Evolutionary conservation across 495 filamentous ascomycete genomes (phyloP).

Genomic region (Trichoderma reesei): DNA sequence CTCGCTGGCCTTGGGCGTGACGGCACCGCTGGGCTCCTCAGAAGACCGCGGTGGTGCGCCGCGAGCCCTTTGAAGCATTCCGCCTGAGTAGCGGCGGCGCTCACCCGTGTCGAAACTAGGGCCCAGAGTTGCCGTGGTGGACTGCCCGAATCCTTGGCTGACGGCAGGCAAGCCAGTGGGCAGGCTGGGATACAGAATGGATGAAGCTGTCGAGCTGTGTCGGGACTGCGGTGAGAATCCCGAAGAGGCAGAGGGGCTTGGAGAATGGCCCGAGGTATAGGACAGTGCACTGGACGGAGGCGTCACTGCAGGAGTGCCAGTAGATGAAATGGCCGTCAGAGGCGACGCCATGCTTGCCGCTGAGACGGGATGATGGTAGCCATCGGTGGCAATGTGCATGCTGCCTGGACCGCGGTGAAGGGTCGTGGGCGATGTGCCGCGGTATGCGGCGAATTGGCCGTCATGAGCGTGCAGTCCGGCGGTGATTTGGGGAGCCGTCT

Average conservation of each 20-base stretch:
- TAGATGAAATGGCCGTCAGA: conserved; percentile 46
- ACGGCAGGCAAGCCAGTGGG: conserved; percentile 47
- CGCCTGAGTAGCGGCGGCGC: conserved; percentile 78
- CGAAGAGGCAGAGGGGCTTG: conserved; percentile 48
- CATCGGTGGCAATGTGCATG: conserved; percentile 39
- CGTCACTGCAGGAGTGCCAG: conserved; percentile 73
- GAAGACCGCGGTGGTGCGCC: conserved; percentile 25
- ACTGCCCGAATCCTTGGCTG: conserved; percentile 54
- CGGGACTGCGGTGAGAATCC: conserved; percentile 57
- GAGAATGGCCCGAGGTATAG: conserved; percentile 80
- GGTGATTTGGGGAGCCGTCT: conserved; percentile 69
- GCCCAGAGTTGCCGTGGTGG: conserved; percentile 68
- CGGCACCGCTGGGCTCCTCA: conserved; percentile 39
- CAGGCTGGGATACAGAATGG: conserved; percentile 73
- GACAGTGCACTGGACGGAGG: conserved; percentile 81
- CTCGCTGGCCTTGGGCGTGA: conserved; percentile 43
- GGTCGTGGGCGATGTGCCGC: conserved; percentile 23
- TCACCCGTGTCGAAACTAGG: conserved; percentile 71
- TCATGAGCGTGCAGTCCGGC: conserved; percentile 63
- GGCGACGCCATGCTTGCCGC: conserved; percentile 49
- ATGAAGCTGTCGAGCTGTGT: conserved; percentile 43
- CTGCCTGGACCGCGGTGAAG: conserved; percentile 35
- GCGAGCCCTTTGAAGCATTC: conserved; percentile 68
- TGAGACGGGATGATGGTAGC: conserved; percentile 40
- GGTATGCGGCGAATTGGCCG: conserved; percentile 21